Conservation (phyloP, 2,329 filamentous ascomycete genomes). For the Aspergillus hiratsukae region DNA sequence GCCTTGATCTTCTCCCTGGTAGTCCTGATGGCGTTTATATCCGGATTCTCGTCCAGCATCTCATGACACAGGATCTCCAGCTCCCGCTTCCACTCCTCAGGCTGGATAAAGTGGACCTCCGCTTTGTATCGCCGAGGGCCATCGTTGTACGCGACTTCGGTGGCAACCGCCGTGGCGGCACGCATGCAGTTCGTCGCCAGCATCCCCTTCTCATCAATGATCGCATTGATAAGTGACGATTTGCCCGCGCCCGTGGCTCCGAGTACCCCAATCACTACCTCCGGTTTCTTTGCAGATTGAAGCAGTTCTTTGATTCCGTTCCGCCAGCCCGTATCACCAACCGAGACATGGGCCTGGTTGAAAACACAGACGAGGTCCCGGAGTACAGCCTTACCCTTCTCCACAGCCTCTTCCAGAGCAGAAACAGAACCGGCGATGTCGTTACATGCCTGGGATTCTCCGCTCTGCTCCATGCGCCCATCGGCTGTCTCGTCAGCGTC, state of each 20-base stretch:
- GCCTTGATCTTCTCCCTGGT: conserved; percentile 40
- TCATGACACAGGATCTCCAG: conserved; percentile 48
- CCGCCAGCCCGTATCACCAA: background rate
- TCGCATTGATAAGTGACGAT: conserved; percentile 58
- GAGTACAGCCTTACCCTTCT: background rate
- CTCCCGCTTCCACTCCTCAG: conserved; percentile 51
- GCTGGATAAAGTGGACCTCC: conserved; percentile 55
- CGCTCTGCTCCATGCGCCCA: conserved; percentile 1
- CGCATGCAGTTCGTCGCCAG: conserved; percentile 56
- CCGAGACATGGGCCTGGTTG: background rate
- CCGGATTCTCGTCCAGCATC: conserved; percentile 40
- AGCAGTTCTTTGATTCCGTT: background rate
- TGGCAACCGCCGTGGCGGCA: conserved; percentile 59
- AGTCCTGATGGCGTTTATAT: conserved; percentile 44
- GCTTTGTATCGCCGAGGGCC: conserved; percentile 48
- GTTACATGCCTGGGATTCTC: conserved; percentile 32
- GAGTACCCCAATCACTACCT: conserved; percentile 53
- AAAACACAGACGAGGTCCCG: background rate
- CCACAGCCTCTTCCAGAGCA: conserved; percentile 21
- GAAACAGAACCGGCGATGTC: conserved; percentile 15
- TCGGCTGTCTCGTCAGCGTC: background rate
- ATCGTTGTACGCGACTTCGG: conserved; percentile 56
- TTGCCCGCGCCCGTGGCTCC: conserved; percentile 62
- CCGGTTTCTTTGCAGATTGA: background rate
- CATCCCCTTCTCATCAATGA: conserved; percentile 58